Evolutionary conservation across 495 filamentous ascomycete genomes (phyloP), one percentile per base, ranked within the genome.

Genomic region (Annulohypoxylon moriforme): DNA sequence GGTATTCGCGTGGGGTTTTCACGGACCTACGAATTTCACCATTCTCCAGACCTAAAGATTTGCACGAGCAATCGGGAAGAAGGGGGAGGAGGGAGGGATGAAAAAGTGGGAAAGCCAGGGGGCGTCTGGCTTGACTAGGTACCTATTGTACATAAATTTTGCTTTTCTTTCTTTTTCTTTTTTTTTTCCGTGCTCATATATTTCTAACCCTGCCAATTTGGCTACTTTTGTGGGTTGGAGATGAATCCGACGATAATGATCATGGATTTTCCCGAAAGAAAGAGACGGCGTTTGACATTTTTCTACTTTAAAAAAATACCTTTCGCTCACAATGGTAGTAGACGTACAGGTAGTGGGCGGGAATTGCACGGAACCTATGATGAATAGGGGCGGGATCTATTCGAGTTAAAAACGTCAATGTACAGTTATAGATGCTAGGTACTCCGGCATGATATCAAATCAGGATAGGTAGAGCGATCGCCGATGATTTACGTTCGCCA

Each of bases 61-160:
- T 56, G 60, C 64, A 59, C 59, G 69, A 72, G 69, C 69, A 72
- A 72, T 72, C 69, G 53, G 64, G 24, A 72, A 50, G 52, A 59
- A 38, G 14, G 20, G 24, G 50, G 31, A 8, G 18, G 58, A 14
- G 49, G 49, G 29, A n/a, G 25, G 61, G 64, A 33, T 49, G 46
- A 66, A 55, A 49, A 61, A 38, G 29, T 42, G 13, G 22, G 36
- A 71, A 58, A 52, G 31, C 42, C 33, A 38, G 50, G 24, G 22
- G 38, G 58, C 47, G 55, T 64, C 59, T 72, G 29, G 53, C 9
- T 64, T 64, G 57, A 46, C 65, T n/a, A n/a, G n/a, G n/a, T n/a
- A n/a, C n/a, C n/a, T 44, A 53, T 10, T 72, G 69, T 72, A 72
- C 64, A 72, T 72, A 58, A 46, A 20, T 36, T 3, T 67, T 64